Base-by-base conservation (phyloP, 345 rosid genomes). In the Eucalyptus coolabah region DNA sequence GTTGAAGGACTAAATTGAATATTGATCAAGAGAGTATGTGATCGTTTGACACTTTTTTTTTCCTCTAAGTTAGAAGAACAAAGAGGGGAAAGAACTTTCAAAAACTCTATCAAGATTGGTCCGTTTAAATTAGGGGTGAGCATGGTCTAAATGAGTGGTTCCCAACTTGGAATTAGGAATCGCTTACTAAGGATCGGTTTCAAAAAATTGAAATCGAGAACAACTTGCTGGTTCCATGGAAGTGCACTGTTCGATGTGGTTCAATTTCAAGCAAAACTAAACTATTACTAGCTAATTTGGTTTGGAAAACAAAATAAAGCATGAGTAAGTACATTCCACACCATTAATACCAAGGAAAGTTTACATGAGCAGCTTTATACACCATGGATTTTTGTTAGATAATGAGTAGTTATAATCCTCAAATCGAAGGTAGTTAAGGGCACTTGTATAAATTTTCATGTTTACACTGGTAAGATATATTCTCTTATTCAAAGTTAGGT, bases 131-230 rank as follows among this genome's bases (percentile, higher is more conserved):
- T 56, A 56, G 63, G 14, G 63, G 28, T 59, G 30, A 10, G 15
- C 4, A 24, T 26, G 30, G 65, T 24, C n/a, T 59, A 26, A 26
- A 59, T 59, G 30, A 24, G n/a, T 3, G n/a, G 65, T 59, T 59
- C n/a, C 7, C 65, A 59, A 26, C n/a, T 26, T 59, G n/a, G 14
- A 59, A 59, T 24, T 26, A 7, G 28, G 30, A 59, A 24, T 10
- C 7, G 4, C n/a, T 1, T 26, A 26, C n/a, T 59, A 59, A 26
- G n/a, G 8, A 26, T 26, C 0, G 13, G 0, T 12, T 59, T 26
- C 2, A 2, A 11, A 59, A 59, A 59, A 24, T 11, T 59, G 3
- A 24, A 59, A 24, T 26, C 2, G 1, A 1, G 15, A 59, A 24
- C 2, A 4, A 10, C n/a, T 0, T 10, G 12, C 0, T 59, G 2